Percentiles rank a stretch among this genome's conserved stretches.
phyloP scores from a whole-genome alignment of 805 yeast species.

The Candida methanosorbosa region DNA sequence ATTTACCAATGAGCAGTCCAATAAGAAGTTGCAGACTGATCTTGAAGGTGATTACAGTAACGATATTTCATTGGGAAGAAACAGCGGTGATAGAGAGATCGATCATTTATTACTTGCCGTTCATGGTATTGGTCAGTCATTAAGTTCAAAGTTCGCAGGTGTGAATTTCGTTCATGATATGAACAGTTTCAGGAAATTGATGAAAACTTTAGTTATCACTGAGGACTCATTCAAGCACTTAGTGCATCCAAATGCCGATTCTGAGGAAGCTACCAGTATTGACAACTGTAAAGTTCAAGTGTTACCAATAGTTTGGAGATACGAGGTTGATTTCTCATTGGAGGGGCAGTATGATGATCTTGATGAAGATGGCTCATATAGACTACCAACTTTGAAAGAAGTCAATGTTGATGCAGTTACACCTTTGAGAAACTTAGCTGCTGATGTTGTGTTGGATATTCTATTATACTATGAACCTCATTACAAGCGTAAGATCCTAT shows the following conservation, averaged over 20 bases:
- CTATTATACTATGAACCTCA: conserved; percentile 69
- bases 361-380: conserved; percentile 28
- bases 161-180: conserved; percentile 85
- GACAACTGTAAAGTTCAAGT: conserved; percentile 65
- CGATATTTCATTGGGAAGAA: conserved; percentile 32
- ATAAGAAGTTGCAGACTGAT: conserved; percentile 33
- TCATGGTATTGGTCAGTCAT: conserved; percentile 91
- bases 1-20: conserved; percentile 9
- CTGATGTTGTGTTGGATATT: conserved; percentile 82
- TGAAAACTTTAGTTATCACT: conserved; percentile 40
- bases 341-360: conserved; percentile 28
- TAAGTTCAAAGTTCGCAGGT: conserved; percentile 70
- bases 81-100: conserved; percentile 30
- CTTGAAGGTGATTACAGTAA: conserved; percentile 42
- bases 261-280: conserved; percentile 9
- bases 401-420: conserved; percentile 72
- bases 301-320: conserved; percentile 89
- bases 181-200: conserved; percentile 50
- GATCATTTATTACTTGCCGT: conserved; percentile 69
- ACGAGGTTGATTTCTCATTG: conserved; percentile 55
- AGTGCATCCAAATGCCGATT: conserved; percentile 20
- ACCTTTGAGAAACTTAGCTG: conserved; percentile 68
- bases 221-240: conserved; percentile 30
- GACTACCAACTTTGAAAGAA: conserved; percentile 57
- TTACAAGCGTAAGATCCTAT: conserved; percentile 53